A percentile compares a stretch with the other conserved stretches of the same genome.
These are phyloP conservation scores for Phyllostachys edulis DNA, from an alignment of 176 grass and related monocot genomes.

Conservation along the genomic window DNA sequence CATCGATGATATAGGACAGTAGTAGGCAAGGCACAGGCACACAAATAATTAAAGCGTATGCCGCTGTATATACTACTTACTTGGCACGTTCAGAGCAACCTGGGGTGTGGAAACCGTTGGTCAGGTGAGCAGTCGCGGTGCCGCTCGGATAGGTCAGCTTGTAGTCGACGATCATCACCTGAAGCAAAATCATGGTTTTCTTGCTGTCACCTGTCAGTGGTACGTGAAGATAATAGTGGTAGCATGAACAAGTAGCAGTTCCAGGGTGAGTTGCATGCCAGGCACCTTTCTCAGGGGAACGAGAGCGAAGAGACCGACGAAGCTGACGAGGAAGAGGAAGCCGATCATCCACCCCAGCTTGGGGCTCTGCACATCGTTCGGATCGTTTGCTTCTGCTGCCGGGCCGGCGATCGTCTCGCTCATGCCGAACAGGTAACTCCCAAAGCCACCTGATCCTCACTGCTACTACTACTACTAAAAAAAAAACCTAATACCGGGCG, in stretches of 20 bases:
- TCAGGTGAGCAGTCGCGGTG: slow-evolving; percentile 57
- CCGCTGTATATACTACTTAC: too few species aligned
- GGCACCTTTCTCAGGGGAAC: slow-evolving; percentile 69
- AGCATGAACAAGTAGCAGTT: background rate
- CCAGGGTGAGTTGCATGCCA: too few species aligned
- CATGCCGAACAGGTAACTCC: slow-evolving; percentile 71
- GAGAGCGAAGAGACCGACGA: slow-evolving; percentile 68
- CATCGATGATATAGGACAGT: too few species aligned
- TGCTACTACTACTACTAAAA: too few species aligned
- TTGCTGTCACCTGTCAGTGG: too few species aligned
- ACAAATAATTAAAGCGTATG: too few species aligned
- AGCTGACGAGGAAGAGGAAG: slow-evolving; percentile 62
- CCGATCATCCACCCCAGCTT: slow-evolving; percentile 64
- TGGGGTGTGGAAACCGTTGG: slow-evolving; percentile 59
- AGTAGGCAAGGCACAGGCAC: too few species aligned
- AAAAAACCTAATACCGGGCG: too few species aligned
- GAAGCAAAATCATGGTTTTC: background rate
- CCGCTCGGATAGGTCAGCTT: slow-evolving; percentile 63
- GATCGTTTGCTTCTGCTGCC: slow-evolving; percentile 45
- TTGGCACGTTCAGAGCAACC: background rate
- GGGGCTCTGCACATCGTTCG: slow-evolving; percentile 52
- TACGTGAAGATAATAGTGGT: background rate
- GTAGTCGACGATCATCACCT: slow-evolving; percentile 84
- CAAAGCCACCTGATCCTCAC: slow-evolving; percentile 70
- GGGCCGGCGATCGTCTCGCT: slow-evolving; percentile 48